Conservation (phyloP, 768 basidiomycete genomes). For the Epithele typhae region DNA sequence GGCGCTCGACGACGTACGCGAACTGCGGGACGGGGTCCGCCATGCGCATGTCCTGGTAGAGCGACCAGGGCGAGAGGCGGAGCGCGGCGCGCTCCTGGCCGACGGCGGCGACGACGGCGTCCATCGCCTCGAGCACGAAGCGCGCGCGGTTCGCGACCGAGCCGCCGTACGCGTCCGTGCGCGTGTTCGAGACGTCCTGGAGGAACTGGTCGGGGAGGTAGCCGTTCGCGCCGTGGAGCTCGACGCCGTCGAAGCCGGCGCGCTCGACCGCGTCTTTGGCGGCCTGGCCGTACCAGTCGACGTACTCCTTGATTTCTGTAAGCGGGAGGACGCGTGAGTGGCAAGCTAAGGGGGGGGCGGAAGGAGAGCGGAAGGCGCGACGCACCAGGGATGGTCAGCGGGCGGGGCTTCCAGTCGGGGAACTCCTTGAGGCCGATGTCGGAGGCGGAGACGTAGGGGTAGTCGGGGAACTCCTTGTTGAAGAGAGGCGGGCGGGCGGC, state of each 20-base stretch:
- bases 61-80: conserved; percentile 30
- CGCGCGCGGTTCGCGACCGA: conserved; percentile 40
- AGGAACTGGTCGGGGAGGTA: conserved; percentile 39
- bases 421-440: conserved; percentile 17
- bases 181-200: conserved; percentile 32
- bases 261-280: conserved; percentile 25
- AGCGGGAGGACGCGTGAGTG: background rate
- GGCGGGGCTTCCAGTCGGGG: conserved; percentile 14
- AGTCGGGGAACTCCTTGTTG: conserved; percentile 29
- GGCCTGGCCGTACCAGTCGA: conserved; percentile 21
- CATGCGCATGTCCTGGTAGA: conserved; percentile 27
- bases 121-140: conserved; percentile 42
- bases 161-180: conserved; percentile 47
- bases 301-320: conserved; percentile 33
- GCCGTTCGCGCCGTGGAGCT: conserved; percentile 31
- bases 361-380: background rate
- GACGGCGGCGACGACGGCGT: conserved; percentile 34
- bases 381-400: conserved; percentile 20
- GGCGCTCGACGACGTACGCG: conserved; percentile 39
- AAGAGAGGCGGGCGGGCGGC: conserved; percentile 33
- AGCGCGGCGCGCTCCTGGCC: conserved; percentile 39
- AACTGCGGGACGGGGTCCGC: conserved; percentile 52
- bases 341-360: background rate
- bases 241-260: conserved; percentile 46
- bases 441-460: conserved; percentile 32